Conservation (phyloP, 2,329 filamentous ascomycete genomes). For the Helotiales sp. region DNA sequence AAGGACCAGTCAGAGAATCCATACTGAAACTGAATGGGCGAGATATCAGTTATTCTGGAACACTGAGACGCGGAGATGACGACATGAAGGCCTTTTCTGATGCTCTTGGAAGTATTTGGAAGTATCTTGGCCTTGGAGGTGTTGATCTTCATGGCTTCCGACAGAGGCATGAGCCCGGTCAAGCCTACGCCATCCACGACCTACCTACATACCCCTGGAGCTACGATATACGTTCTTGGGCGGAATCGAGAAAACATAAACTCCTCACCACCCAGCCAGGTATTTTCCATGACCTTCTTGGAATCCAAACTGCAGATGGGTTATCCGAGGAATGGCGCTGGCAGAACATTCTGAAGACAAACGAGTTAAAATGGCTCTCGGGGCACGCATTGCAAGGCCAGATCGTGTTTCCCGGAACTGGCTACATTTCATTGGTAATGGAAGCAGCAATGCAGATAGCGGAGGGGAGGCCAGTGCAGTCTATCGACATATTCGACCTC, state of each 20-base stretch:
- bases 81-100: slow-evolving; percentile 20
- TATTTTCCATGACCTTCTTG: too few species aligned
- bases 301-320: not conserved
- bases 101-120: slow-evolving; percentile 25
- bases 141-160: not conserved
- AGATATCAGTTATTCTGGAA: slow-evolving; percentile 15
- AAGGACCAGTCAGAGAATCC: slow-evolving; percentile 30
- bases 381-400: not conserved
- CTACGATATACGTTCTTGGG: not conserved
- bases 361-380: not conserved
- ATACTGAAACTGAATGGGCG: not conserved
- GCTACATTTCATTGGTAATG: not conserved
- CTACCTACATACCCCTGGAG: slow-evolving; percentile 17
- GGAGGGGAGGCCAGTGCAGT: not conserved
- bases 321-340: not conserved
- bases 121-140: slow-evolving; percentile 22
- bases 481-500: not conserved
- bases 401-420: not conserved
- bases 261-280: too few species aligned
- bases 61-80: slow-evolving; percentile 6
- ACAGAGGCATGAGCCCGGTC: too few species aligned
- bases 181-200: too few species aligned
- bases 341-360: not conserved
- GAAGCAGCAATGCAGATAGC: not conserved
- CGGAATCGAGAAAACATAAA: not conserved